phyloP scores from a whole-genome alignment of 108 stramenopile genomes.

The Skeletonema marinoi region DNA sequence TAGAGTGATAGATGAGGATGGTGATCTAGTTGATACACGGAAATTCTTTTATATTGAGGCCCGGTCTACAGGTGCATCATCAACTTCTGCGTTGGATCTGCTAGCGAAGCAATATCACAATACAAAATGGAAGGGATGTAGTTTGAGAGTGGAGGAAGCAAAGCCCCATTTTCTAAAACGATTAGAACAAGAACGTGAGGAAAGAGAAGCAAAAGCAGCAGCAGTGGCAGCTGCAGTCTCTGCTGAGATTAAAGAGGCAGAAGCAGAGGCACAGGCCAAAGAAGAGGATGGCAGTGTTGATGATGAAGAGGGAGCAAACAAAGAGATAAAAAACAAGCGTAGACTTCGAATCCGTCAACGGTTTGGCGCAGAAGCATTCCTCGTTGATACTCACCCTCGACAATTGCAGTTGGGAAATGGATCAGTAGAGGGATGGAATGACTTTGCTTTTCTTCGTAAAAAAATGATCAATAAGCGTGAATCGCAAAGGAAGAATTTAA shows the following conservation, averaged over 20 bases:
- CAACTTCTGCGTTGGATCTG: constrained; percentile 51
- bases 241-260: background rate
- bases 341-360: constrained; percentile 70
- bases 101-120: constrained; percentile 73
- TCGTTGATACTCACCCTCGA: constrained; percentile 68
- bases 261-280: constrained; percentile 4
- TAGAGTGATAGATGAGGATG: constrained; percentile 20
- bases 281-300: constrained; percentile 10
- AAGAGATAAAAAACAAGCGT: constrained; percentile 42
- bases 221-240: background rate
- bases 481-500: constrained; percentile 23
- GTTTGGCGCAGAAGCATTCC: constrained; percentile 70
- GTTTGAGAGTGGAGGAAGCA: constrained; percentile 64
- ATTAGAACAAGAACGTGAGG: constrained; percentile 56
- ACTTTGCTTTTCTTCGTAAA: constrained; percentile 18
- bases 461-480: constrained; percentile 20
- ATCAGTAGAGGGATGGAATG: constrained; percentile 13
- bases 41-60: constrained; percentile 43
- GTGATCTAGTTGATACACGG: constrained; percentile 25
- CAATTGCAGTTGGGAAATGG: background rate
- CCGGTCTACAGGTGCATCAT: background rate
- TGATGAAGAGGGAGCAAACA: constrained; percentile 3
- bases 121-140: constrained; percentile 89
- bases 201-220: constrained; percentile 12
- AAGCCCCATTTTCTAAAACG: constrained; percentile 76